Evolutionary conservation across 805 yeast genomes (phyloP), one percentile per base, ranked within the genome.

Genomic region (Phaffomyces thermotolerans): DNA sequence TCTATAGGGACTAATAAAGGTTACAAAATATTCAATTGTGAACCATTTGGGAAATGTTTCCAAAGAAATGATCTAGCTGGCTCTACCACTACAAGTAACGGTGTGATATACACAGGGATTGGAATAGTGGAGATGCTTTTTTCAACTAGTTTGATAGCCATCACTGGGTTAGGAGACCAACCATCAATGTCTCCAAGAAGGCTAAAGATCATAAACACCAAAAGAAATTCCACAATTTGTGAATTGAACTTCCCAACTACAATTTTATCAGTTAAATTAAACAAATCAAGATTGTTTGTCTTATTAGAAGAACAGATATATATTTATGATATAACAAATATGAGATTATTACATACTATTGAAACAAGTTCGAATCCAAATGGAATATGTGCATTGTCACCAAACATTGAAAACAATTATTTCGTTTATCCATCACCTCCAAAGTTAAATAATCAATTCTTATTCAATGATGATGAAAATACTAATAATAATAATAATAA

Each of bases 401-500:
- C 79, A 4, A 68, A 66, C 12, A 56, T 62, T 2, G 76, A 75
- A 4, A 66, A 69, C 50, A 76, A 76, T 45, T 78, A 68, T 44
- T 63, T 84, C 47, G 89, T 85, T 0, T 84, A 84, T 54, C 90
- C 91, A 0, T 80, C 87, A 4, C 89, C 90, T 0, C 89, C 87
- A 15, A 80, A 76, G 52, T 36, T 60, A 70, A 48, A 47, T 17
- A 36, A 25, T 36, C 42, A 41, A 20, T 38, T 36, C 34, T 32
- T 40, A 4, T 27, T 24, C 25, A 42, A 44, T 18, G 40, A 39
- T 30, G 43, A 17, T n/a, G 25, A 20, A 15, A 17, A 20, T 13
- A 34, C 6, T 34, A 24, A 4, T 9, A 25, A 23, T 31, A 37
- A 13, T 34, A 24, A 2, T 8, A 25, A 25, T 31, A 37, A 31